These are phyloP conservation scores for Trichoderma sp. DNA, from an alignment of 2,329 filamentous ascomycete genomes.

Conservation along the genomic window DNA sequence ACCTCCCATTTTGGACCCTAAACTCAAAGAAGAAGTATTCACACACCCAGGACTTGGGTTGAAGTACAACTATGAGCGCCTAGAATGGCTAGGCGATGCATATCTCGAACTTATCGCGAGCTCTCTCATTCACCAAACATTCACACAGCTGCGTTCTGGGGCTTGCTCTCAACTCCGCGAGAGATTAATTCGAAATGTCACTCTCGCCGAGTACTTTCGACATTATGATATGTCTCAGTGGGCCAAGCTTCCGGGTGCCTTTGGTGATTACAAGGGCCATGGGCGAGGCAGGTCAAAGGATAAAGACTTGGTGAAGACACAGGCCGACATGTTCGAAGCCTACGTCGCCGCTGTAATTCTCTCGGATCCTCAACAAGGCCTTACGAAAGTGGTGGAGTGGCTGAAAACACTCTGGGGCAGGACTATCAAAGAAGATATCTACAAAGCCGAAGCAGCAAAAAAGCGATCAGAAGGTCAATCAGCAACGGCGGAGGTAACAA, in stretches of 20 bases:
- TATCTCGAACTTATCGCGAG: conserved; percentile 77
- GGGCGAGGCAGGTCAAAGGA: conserved; percentile 34
- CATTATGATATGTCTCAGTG: conserved; percentile 68
- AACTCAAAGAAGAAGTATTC: conserved; percentile 62
- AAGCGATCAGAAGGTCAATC: conserved; percentile 11
- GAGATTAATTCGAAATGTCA: conserved; percentile 75
- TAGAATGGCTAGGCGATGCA: conserved; percentile 88
- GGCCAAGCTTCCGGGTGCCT: conserved; percentile 54
- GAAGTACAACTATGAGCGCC: conserved; percentile 63
- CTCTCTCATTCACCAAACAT: conserved; percentile 71
- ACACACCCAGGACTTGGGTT: conserved; percentile 56
- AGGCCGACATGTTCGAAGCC: conserved; percentile 86
- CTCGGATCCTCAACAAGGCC: conserved; percentile 62
- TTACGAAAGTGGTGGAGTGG: conserved; percentile 63
- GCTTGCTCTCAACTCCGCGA: conserved; percentile 75
- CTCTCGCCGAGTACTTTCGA: conserved; percentile 65
- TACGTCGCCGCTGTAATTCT: conserved; percentile 79
- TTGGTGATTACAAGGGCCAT: conserved; percentile 28
- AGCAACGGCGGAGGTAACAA: not conserved
- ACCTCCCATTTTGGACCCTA: conserved; percentile 57
- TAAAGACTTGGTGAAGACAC: conserved; percentile 66
- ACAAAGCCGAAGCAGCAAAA: conserved; percentile 25
- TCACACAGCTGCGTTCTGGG: conserved; percentile 62
- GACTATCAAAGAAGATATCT: conserved; percentile 56
- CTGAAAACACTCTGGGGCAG: conserved; percentile 71